These are phyloP conservation scores for Fraxinus floribunda DNA, from an alignment of 305 asterid genomes.

Conservation along the genomic window DNA sequence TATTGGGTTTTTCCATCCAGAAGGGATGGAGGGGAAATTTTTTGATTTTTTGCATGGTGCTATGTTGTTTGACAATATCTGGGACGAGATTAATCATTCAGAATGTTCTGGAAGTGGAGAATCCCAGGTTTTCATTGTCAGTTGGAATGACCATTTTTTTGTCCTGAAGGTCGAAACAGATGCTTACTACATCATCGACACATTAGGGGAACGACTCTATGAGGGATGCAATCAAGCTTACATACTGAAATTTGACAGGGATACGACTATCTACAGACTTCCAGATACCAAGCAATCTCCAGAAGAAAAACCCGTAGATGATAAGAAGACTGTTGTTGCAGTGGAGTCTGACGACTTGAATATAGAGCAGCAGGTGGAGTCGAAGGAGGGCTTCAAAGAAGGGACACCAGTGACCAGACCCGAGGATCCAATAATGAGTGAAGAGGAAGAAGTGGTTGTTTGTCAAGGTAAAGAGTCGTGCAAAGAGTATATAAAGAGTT, in stretches of 20 bases:
- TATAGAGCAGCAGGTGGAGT: not conserved
- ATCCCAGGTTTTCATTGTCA: conserved; percentile 67
- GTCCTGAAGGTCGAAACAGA: conserved; percentile 72
- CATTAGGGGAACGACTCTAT: conserved; percentile 83
- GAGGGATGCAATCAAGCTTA: conserved; percentile 97
- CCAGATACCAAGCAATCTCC: conserved; percentile 35
- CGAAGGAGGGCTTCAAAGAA: conserved; percentile 25
- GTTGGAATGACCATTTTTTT: conserved; percentile 98
- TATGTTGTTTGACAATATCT: conserved; percentile 86
- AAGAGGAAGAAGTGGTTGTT: conserved; percentile 32
- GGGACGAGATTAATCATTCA: conserved; percentile 75
- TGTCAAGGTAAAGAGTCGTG: conserved; percentile 82
- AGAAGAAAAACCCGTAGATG: conserved; percentile 43
- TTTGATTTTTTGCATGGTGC: conserved; percentile 89
- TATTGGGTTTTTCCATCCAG: conserved; percentile 87
- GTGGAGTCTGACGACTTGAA: not conserved
- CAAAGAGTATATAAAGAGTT: conserved; percentile 86
- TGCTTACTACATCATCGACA: conserved; percentile 87
- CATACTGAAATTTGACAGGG: conserved; percentile 72
- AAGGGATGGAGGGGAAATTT: conserved; percentile 58
- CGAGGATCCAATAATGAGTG: conserved; percentile 37
- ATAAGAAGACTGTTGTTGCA: not conserved
- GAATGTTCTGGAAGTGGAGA: conserved; percentile 32
- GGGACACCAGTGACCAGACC: not conserved
- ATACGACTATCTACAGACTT: conserved; percentile 53